Base-by-base conservation (phyloP, 495 filamentous ascomycete species). In the Pyrenula massariospora region DNA sequence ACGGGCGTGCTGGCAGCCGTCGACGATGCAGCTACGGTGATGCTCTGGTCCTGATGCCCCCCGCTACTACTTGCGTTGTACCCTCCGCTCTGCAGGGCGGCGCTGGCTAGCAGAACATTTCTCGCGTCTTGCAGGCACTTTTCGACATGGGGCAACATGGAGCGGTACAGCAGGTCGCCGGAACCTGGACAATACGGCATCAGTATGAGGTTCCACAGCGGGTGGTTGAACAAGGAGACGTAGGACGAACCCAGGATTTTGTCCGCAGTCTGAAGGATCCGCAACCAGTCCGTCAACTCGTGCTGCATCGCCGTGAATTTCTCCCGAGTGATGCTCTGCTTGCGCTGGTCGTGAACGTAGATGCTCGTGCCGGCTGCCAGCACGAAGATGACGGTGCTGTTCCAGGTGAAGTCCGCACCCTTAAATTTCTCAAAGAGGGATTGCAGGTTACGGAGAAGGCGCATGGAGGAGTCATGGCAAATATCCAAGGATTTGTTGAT, bases 381-480 rank as follows among this genome's bases (percentile, higher is more conserved):
- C 8, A 90, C 73, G 63, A 88, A 89, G 21, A 87, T 76, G 0
- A 85, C 81, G 52, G 76, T 68, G 56, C 82, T 83, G 58, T 87
- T 85, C 86, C 86, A 91, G n/a, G 87, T 88, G 12, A 84, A 87
- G 60, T 92, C 88, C n/a, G 90, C 68, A 58, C 83, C 83, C 63
- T 83, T 74, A 22, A 73, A 83, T 63, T 79, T 77, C 52, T 79
- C 76, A 23, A 91, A 64, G 50, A 77, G 71, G 50, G 50, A 52
- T 24, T 73, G 69, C 12, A 87, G 76, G 48, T 79, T 76, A 52
- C 73, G 69, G 19, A 92, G 73, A 62, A 90, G 80, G 54, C 79
- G 74, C 59, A 74, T 75, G 36, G 85, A 78, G 22, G 81, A 75
- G 19, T 85, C 81, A 22, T 89, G 79, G 62, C 85, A 90, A 47